phyloP scores from a whole-genome alignment of 176 grass and related monocot genomes.

The Echinochloa phyllopogon region DNA sequence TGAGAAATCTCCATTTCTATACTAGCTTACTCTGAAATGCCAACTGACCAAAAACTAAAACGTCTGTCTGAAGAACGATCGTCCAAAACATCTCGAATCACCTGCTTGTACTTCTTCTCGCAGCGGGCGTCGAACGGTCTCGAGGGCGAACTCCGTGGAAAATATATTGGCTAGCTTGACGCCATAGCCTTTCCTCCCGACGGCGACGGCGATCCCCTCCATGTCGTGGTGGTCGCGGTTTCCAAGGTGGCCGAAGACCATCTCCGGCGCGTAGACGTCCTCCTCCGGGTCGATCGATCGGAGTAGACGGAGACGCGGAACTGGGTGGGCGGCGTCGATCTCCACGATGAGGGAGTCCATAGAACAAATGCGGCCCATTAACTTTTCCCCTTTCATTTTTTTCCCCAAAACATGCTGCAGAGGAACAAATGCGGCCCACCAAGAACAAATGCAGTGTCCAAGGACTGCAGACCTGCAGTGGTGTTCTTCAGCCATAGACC shows the following conservation, averaged over 20 bases:
- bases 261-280: slow-evolving; percentile 74
- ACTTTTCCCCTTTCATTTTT: too few species aligned
- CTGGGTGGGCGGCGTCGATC: slow-evolving; percentile 48
- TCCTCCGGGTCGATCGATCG: slow-evolving; percentile 61
- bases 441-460: too few species aligned
- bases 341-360: slow-evolving; percentile 80
- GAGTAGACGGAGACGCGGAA: slow-evolving; percentile 60
- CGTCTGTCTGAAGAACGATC: background rate
- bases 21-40: background rate
- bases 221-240: slow-evolving; percentile 74
- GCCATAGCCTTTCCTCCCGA: slow-evolving; percentile 79
- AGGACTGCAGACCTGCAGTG: too few species aligned
- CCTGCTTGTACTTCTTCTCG: slow-evolving; percentile 81
- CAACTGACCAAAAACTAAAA: background rate
- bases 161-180: slow-evolving; percentile 88
- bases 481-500: too few species aligned
- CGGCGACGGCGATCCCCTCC: slow-evolving; percentile 63
- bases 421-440: too few species aligned
- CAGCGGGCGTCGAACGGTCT: slow-evolving; percentile 60
- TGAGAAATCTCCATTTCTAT: background rate
- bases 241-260: slow-evolving; percentile 88
- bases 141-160: slow-evolving; percentile 82
- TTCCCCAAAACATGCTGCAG: too few species aligned
- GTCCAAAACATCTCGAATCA: slow-evolving; percentile 1
- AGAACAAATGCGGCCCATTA: too few species aligned